Conservation (phyloP, 257 asterid genomes). For the Buddleja alternifolia region DNA sequence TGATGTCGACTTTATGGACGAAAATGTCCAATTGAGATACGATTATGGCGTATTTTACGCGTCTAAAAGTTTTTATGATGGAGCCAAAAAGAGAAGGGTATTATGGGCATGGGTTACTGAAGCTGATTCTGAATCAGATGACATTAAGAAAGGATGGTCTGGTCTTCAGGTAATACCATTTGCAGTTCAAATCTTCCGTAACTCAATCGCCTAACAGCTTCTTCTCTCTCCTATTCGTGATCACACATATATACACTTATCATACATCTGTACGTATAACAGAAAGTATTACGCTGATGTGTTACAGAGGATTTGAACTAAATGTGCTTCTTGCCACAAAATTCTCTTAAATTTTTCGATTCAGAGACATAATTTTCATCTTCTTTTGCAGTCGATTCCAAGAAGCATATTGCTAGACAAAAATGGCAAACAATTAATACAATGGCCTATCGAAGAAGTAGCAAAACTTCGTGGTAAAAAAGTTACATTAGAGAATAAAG, state of each 20-base stretch:
- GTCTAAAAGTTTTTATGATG: conserved; percentile 41
- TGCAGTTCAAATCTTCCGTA: too few species aligned
- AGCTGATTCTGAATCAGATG: conserved; percentile 27
- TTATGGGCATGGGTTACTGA: conserved; percentile 53
- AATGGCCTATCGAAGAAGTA: conserved; percentile 53
- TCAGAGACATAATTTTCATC: too few species aligned
- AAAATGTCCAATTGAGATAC: conserved; percentile 30
- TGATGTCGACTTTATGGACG: conserved; percentile 40
- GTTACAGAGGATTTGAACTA: too few species aligned
- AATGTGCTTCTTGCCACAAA: too few species aligned
- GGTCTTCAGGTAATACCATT: conserved; percentile 45
- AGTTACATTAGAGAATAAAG: conserved; percentile 29
- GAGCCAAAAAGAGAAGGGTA: conserved; percentile 39
- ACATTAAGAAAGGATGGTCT: conserved; percentile 39
- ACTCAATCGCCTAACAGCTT: too few species aligned
- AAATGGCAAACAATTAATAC: conserved; percentile 37
- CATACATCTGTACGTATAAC: too few species aligned
- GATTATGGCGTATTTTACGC: conserved; percentile 52
- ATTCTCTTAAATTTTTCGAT: too few species aligned
- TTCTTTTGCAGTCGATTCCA: conserved; percentile 41
- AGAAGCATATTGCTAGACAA: conserved; percentile 44
- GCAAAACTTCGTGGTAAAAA: conserved; percentile 33
- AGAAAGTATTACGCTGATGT: too few species aligned
- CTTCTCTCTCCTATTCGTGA: too few species aligned
- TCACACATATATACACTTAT: too few species aligned